Percentiles rank a stretch among this genome's conserved stretches.
Conservation (phyloP, 2,329 filamentous ascomycete species). For the Leptographium wingfieldii region DNA sequence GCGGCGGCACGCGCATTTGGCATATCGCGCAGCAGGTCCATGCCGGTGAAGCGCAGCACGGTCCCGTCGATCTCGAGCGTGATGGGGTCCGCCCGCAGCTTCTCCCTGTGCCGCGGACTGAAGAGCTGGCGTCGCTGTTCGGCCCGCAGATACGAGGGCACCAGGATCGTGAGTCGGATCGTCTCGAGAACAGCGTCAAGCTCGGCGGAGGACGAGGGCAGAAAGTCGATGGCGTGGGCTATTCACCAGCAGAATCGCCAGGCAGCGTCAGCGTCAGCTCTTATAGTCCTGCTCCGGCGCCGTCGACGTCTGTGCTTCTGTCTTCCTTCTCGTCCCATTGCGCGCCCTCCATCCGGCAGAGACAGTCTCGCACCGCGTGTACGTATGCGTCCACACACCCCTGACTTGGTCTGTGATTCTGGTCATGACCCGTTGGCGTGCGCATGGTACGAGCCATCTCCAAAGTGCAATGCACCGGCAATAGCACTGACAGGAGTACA, state of each 20-base stretch:
- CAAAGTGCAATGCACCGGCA: neutral
- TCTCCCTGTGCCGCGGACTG: constrained; percentile 30
- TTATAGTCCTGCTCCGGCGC: neutral
- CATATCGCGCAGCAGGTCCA: constrained; percentile 28
- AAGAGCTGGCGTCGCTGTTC: constrained; percentile 42
- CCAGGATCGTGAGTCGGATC: constrained; percentile 46
- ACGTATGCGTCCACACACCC: neutral
- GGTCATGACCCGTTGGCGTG: neutral
- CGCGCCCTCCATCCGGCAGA: neutral
- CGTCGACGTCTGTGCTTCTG: neutral
- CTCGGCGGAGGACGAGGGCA: constrained; percentile 35
- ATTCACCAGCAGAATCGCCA: neutral
- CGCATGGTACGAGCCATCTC: neutral
- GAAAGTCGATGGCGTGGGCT: constrained; percentile 30
- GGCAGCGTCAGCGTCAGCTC: neutral
- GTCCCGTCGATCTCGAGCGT: constrained; percentile 46
- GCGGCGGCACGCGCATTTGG: constrained; percentile 29
- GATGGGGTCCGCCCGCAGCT: constrained; percentile 41
- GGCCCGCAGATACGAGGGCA: constrained; percentile 45
- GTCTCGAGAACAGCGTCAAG: constrained; percentile 39
- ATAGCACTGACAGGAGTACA: neutral
- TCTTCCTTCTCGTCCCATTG: neutral
- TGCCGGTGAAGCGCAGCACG: constrained; percentile 36
- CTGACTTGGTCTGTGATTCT: neutral
- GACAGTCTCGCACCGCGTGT: neutral